Conservation (phyloP, 2,329 filamentous ascomycete genomes). For the Trichoderma pleuroti region DNA sequence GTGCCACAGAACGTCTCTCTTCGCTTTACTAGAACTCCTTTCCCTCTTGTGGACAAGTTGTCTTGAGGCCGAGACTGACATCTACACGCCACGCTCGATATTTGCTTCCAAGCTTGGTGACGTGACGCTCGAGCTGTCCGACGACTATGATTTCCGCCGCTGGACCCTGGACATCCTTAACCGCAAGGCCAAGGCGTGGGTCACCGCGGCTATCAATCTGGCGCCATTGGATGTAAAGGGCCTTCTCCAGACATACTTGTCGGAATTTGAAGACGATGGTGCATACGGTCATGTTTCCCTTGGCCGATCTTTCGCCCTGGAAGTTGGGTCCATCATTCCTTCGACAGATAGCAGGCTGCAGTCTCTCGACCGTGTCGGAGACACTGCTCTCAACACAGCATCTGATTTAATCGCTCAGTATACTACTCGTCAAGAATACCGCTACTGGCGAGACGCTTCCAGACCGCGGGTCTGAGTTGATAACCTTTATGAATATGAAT, state of each 20-base stretch:
- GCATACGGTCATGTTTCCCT: conserved; percentile 88
- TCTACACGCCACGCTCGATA: conserved; percentile 81
- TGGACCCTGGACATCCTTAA: conserved; percentile 76
- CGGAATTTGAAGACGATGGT: conserved; percentile 88
- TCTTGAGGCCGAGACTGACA: conserved; percentile 87
- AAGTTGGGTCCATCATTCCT: conserved; percentile 86
- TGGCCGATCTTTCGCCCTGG: conserved; percentile 87
- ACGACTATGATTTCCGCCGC: conserved; percentile 81
- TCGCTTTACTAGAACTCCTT: conserved; percentile 85
- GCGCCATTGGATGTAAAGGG: conserved; percentile 94
- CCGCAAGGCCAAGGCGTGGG: conserved; percentile 74
- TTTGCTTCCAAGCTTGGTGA: conserved; percentile 75
- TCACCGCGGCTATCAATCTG: conserved; percentile 73
- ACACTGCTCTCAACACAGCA: conserved; percentile 78
- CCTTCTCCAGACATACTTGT: conserved; percentile 90
- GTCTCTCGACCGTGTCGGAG: conserved; percentile 72
- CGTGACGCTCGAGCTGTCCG: conserved; percentile 85
- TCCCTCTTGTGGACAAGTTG: conserved; percentile 95
- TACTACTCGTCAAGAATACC: conserved; percentile 92
- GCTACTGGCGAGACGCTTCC: conserved; percentile 75
- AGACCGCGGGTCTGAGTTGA: conserved; percentile 64
- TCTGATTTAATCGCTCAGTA: conserved; percentile 98
- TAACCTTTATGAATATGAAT: conserved; percentile 56
- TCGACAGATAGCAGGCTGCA: conserved; percentile 79
- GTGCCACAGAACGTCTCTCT: conserved; percentile 85